Evolutionary conservation across 1,284 basidiomycete species (phyloP).

Genomic region (Phellinidium pouzarii): DNA sequence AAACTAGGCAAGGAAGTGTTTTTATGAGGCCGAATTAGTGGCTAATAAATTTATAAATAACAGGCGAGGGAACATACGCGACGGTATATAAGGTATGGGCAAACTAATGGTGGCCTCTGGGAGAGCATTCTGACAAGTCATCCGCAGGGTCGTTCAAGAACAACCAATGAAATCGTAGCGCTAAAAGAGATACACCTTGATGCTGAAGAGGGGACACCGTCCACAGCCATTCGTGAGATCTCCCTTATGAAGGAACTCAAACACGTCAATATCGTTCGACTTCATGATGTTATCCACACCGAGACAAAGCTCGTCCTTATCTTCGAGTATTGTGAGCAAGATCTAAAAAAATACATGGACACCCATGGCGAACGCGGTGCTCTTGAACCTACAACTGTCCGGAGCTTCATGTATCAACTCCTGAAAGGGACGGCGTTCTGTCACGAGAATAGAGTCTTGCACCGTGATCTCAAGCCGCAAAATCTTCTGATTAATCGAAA

Average conservation of each 20-base stretch:
- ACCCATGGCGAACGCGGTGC: constrained; percentile 94
- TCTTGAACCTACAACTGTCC: constrained; percentile 87
- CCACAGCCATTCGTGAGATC: constrained; percentile 92
- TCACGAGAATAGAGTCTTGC: constrained; percentile 96
- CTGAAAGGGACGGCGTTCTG: constrained; percentile 98
- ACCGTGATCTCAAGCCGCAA: constrained; percentile 96
- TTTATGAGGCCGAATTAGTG: not conserved
- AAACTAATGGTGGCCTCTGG: not conserved
- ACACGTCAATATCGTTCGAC: constrained; percentile 90
- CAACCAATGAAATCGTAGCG: constrained; percentile 86
- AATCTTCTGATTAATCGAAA: constrained; percentile 96
- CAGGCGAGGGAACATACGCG: constrained; percentile 82
- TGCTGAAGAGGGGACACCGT: constrained; percentile 92
- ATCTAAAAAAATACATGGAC: constrained; percentile 99
- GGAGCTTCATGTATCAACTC: constrained; percentile 96
- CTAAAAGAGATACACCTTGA: constrained; percentile 94
- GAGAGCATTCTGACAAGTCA: constrained; percentile 11
- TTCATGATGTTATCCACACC: constrained; percentile 98
- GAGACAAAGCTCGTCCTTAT: constrained; percentile 98
- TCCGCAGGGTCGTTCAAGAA: constrained; percentile 70
- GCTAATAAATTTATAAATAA: not conserved
- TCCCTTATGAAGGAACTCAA: constrained; percentile 96
- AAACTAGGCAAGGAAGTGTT: constrained; percentile 56
- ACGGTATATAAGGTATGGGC: constrained; percentile 80
- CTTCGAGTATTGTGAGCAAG: constrained; percentile 98